phyloP scores from a whole-genome alignment of 2,329 filamentous ascomycete genomes.

The Trichoderma hamatum region DNA sequence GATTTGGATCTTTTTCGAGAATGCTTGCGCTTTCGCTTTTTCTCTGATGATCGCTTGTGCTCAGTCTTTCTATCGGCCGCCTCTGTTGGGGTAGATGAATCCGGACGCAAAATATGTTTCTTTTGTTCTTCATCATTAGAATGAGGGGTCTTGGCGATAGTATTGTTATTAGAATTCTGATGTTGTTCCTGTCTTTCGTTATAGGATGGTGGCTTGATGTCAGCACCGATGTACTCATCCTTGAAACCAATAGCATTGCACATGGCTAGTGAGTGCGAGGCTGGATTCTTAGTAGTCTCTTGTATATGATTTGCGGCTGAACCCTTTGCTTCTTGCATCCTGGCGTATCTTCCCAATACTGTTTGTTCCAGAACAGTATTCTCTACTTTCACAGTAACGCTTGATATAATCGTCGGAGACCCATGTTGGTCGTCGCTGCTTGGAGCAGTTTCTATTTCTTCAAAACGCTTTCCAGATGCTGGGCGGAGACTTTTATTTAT shows the following conservation, averaged over 20 bases:
- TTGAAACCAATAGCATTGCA: background rate
- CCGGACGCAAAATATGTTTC: too few species aligned
- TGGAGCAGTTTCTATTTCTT: background rate
- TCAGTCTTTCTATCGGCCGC: background rate
- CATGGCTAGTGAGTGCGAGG: background rate
- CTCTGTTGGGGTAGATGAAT: background rate
- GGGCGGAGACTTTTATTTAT: background rate
- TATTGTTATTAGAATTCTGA: too few species aligned
- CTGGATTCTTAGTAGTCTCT: too few species aligned
- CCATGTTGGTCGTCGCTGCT: background rate
- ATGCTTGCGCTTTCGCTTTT: background rate
- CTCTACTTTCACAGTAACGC: background rate
- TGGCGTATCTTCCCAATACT: too few species aligned
- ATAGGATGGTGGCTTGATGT: background rate
- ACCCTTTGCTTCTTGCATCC: too few species aligned
- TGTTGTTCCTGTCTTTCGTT: background rate
- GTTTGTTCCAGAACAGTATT: background rate
- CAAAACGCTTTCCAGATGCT: background rate
- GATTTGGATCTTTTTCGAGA: slow-evolving; percentile 2
- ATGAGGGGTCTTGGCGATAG: too few species aligned
- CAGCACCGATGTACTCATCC: background rate
- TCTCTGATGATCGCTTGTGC: background rate
- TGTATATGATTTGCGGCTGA: too few species aligned
- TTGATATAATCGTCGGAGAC: background rate
- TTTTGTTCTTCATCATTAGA: background rate